Conservation (phyloP, 2,329 filamentous ascomycete species). For the Blastomyces parvus region DNA sequence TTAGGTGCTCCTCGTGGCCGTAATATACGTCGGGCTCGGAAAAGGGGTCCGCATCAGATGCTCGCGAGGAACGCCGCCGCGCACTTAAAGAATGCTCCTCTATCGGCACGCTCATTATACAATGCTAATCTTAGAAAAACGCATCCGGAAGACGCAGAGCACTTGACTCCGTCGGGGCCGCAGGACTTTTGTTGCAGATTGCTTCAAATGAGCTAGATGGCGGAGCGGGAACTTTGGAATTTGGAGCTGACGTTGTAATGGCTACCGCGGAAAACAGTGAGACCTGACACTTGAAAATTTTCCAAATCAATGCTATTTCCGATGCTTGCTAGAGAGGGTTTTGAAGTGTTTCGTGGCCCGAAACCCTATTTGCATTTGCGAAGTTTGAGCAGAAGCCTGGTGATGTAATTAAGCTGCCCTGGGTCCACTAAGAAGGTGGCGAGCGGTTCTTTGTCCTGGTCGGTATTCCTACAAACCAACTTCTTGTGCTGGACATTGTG, state of each 20-base stretch:
- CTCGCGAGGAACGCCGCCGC: neutral
- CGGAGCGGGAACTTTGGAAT: neutral
- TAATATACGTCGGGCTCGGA: constrained; percentile 53
- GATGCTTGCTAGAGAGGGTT: neutral
- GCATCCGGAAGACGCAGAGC: neutral
- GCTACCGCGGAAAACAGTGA: neutral
- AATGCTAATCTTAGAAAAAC: neutral
- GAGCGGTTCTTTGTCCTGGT: neutral
- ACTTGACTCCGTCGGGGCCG: neutral
- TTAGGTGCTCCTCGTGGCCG: constrained; percentile 37
- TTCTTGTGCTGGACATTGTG: neutral
- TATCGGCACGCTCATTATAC: constrained; percentile 33
- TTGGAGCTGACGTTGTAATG: neutral
- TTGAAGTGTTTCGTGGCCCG: neutral
- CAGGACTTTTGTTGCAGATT: neutral
- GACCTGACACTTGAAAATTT: neutral
- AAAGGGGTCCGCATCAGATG: constrained; percentile 45
- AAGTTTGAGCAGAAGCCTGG: neutral
- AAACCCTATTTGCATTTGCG: neutral
- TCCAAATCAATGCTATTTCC: neutral
- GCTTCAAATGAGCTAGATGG: neutral
- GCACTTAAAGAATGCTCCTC: constrained; percentile 8
- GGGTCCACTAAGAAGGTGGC: neutral
- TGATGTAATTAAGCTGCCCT: neutral
- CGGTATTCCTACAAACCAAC: neutral